Conservation (phyloP, 2,329 filamentous ascomycete species). For the Teratosphaeria zuluensis region DNA sequence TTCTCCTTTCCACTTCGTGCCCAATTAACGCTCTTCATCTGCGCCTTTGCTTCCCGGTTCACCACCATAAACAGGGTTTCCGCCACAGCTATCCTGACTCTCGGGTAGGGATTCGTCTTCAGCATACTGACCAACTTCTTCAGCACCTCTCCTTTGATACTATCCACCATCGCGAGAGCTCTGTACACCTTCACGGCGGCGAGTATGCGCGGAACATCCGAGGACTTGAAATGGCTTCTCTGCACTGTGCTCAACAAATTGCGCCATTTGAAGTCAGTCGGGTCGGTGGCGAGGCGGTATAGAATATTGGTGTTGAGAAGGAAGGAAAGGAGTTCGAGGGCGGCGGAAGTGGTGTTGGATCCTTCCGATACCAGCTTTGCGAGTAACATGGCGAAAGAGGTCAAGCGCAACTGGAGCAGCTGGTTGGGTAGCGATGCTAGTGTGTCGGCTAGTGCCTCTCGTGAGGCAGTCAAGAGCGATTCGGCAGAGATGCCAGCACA, state of each 20-base stretch:
- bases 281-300: conserved; percentile 25
- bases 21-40: neutral
- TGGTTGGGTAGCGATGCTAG: conserved; percentile 13
- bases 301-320: conserved; percentile 44
- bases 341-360: conserved; percentile 36
- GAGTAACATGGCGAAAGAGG: conserved; percentile 14
- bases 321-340: conserved; percentile 68
- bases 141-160: conserved; percentile 46
- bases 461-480: conserved; percentile 59
- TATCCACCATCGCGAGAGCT: conserved; percentile 49
- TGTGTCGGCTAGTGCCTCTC: conserved; percentile 50
- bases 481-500: conserved; percentile 73
- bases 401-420: conserved; percentile 10
- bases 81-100: conserved; percentile 44
- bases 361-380: conserved; percentile 10
- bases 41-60: neutral
- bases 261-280: conserved; percentile 51
- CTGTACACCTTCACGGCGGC: conserved; percentile 74
- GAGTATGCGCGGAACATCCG: conserved; percentile 71
- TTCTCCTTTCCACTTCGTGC: neutral
- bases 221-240: conserved; percentile 71
- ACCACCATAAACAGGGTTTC: conserved; percentile 31
- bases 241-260: conserved; percentile 61
- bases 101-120: conserved; percentile 67
- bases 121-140: conserved; percentile 65